Evolutionary conservation across 371 early-diverging fungal genomes (phyloP).

Genomic region (Apophysomyces elegans): DNA sequence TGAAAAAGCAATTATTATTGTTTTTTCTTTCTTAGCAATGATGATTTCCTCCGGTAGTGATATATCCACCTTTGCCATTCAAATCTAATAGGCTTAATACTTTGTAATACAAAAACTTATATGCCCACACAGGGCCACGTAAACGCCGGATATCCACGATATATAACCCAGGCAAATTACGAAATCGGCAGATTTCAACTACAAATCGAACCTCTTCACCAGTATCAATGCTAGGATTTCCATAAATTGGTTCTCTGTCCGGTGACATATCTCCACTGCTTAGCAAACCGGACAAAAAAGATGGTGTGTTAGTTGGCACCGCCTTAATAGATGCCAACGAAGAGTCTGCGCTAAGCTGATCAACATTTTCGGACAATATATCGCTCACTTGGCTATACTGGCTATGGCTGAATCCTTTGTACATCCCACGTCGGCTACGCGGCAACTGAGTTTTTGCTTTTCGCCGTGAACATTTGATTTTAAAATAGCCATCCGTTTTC

Average conservation of each 20-base stretch:
- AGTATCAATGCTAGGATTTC: slow-evolving; percentile 84
- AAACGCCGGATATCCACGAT: slow-evolving; percentile 86
- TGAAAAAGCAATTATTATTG: no score
- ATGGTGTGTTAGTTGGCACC: not conserved
- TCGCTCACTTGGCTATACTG: not conserved
- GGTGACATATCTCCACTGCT: not conserved
- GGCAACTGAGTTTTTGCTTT: slow-evolving; percentile 2
- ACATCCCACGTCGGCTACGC: not conserved
- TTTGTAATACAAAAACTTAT: slow-evolving; percentile 87
- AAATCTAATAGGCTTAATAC: slow-evolving; percentile 60
- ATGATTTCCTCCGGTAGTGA: not conserved
- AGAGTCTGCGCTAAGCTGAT: not conserved
- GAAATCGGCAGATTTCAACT: slow-evolving; percentile 87
- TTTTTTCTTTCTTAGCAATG: not conserved
- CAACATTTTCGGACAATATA: not conserved
- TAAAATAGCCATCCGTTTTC: slow-evolving; percentile 15
- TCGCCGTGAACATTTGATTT: slow-evolving; percentile 21
- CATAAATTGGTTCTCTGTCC: slow-evolving; percentile 80
- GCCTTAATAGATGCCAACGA: slow-evolving; percentile 1
- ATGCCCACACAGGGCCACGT: slow-evolving; percentile 89
- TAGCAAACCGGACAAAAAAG: not conserved
- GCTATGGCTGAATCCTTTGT: no score
- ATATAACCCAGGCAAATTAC: slow-evolving; percentile 82
- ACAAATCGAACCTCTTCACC: slow-evolving; percentile 81
- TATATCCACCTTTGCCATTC: slow-evolving; percentile 47